These are phyloP conservation scores for Globisporangium abappressorium DNA, from an alignment of 352 stramenopile genomes.

Conservation along the genomic window DNA sequence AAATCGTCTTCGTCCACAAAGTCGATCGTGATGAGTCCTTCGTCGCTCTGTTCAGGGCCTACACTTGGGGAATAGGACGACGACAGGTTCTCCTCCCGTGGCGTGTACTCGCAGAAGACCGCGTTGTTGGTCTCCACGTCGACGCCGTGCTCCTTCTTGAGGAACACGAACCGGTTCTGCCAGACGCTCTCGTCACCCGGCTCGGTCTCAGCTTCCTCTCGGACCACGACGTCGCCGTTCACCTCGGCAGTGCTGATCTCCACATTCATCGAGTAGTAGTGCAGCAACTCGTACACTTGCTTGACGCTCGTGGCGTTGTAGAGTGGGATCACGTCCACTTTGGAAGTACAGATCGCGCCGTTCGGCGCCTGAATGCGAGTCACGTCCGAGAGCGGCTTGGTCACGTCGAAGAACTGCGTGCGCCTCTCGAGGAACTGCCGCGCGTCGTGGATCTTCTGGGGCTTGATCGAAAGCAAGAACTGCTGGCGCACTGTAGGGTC, in stretches of 20 bases:
- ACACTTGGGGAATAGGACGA: background rate
- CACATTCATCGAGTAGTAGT: conserved; percentile 8
- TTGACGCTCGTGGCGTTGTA: conserved; percentile 12
- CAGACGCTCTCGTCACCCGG: background rate
- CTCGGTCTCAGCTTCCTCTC: conserved; percentile 9
- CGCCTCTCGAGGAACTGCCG: conserved; percentile 25
- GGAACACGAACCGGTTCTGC: conserved; percentile 13
- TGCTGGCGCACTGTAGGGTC: background rate
- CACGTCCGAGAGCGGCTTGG: conserved; percentile 26
- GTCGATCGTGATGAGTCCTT: conserved; percentile 9
- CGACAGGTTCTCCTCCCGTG: background rate
- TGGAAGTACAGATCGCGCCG: conserved; percentile 5
- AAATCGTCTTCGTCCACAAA: conserved; percentile 15
- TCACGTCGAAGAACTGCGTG: conserved; percentile 18
- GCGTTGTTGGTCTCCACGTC: conserved; percentile 12
- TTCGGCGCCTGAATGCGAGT: conserved; percentile 16
- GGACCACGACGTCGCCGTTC: conserved; percentile 13
- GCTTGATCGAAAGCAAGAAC: background rate
- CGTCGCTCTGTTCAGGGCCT: background rate
- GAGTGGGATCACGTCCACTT: conserved; percentile 29
- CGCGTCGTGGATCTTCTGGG: conserved; percentile 1
- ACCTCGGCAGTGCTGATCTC: conserved; percentile 15
- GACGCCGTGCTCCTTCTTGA: background rate
- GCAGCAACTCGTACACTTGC: conserved; percentile 12
- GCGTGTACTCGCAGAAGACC: conserved; percentile 12